Base-by-base conservation (phyloP, 805 yeast genomes). In the Gaillardinia entomophila region DNA sequence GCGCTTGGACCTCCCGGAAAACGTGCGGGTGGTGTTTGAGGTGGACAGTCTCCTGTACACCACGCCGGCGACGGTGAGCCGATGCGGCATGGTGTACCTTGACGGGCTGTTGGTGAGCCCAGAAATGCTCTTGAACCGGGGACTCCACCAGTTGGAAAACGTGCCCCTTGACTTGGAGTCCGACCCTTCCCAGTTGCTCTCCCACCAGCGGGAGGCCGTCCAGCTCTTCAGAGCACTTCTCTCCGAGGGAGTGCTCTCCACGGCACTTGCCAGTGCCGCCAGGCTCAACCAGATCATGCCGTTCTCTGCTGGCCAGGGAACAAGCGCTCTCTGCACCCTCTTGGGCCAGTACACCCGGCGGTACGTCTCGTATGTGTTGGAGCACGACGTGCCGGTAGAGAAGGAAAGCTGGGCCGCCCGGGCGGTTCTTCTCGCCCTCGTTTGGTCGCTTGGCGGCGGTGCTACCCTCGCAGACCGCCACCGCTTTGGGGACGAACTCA, bases 21-120 rank as follows among this genome's bases (percentile, higher is more conserved):
- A 81, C 42, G 68, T 86, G 3, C 67, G 74, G 15, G 50, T 90
- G 10, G 44, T 88, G 0, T 88, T 90, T 59, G 97, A 90, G 49
- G 86, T 84, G 3, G 82, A 81, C 30, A 66, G 55, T 28, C 55
- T 90, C 32, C 52, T 59, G 2, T 62, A 73, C 42, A 83, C 95
- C 0, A 90, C 97, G 0, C 86, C 86, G 1, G 97, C 97, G 1
- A 90, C 97, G 0, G 73, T 90, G 16, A 85, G 92, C 55, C 73
- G 97, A 52, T 89, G 97, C 66, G 96, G 95, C 3, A 78, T 90
- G 73, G 63, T 89, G 1, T 83, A 88, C 80, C 59, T 85, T 43
- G 79, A 77, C n/a, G 13, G 32, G 3, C 42, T 55, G 1, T 37
- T 56, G 13, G 47, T 60, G 6, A 22, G 44, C 4, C 15, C 42